A percentile compares a stretch with the other conserved stretches of the same genome.
These are phyloP conservation scores for Debaryomyces prosopidis DNA, from an alignment of 805 yeast species.

Conservation along the genomic window DNA sequence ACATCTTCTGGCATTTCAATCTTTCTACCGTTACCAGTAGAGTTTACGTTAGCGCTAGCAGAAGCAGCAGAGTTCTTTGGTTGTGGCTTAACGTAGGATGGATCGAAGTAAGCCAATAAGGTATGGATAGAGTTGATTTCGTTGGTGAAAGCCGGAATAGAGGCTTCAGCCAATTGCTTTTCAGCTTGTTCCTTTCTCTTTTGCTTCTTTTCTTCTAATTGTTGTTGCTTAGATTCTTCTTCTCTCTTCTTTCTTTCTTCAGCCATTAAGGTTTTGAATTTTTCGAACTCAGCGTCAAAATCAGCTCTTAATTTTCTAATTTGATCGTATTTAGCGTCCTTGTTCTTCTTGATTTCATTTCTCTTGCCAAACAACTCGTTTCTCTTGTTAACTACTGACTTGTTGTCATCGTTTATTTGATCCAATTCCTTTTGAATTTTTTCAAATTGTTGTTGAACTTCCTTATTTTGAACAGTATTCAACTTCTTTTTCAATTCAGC, in stretches of 20 bases:
- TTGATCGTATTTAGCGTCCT: constrained; percentile 65
- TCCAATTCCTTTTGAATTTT: constrained; percentile 68
- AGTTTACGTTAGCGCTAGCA: constrained; percentile 16
- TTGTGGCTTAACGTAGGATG: constrained; percentile 64
- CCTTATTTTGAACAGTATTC: constrained; percentile 58
- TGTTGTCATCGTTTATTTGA: constrained; percentile 58
- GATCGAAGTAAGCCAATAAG: constrained; percentile 74
- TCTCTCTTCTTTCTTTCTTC: constrained; percentile 69
- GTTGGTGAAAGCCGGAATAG: constrained; percentile 77
- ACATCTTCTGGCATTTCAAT: constrained; percentile 65
- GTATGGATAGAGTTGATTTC: constrained; percentile 78
- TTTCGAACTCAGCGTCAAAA: constrained; percentile 72
- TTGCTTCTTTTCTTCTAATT: constrained; percentile 52
- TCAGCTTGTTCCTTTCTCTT: constrained; percentile 60
- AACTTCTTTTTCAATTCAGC: constrained; percentile 71
- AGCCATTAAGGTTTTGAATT: constrained; percentile 66
- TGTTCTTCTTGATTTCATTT: constrained; percentile 62
- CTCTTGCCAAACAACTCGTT: constrained; percentile 64
- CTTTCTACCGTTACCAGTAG: constrained; percentile 36
- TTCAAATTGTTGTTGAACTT: constrained; percentile 68
- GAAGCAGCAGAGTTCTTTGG: constrained; percentile 28
- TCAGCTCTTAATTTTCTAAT: constrained; percentile 71
- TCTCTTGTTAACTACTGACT: constrained; percentile 65
- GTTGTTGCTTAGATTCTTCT: constrained; percentile 60
- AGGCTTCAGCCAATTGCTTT: constrained; percentile 68